These are phyloP conservation scores for Falciphora oryzae DNA, from an alignment of 2,329 filamentous ascomycete genomes.

Conservation along the genomic window DNA sequence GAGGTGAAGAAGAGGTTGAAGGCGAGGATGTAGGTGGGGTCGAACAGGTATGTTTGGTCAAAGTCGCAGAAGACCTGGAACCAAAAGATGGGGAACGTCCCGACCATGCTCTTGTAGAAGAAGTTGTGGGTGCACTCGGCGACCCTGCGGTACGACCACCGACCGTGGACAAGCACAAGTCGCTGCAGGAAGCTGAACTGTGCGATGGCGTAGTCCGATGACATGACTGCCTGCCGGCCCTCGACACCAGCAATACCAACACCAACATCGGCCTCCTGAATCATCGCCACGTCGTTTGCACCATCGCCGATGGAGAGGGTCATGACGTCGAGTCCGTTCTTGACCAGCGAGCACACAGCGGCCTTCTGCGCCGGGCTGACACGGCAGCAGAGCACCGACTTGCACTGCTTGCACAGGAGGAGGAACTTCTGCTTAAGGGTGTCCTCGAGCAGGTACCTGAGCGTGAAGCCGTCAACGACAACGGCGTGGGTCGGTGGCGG, in stretches of 20 bases:
- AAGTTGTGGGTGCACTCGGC: conserved; percentile 96
- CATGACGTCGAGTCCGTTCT: conserved; percentile 91
- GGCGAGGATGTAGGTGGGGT: conserved; percentile 95
- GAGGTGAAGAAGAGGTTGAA: conserved; percentile 98
- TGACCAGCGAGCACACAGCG: conserved; percentile 93
- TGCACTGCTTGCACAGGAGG: conserved; percentile 93
- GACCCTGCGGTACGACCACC: conserved; percentile 93
- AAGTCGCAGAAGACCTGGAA: conserved; percentile 94
- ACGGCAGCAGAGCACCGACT: conserved; percentile 92
- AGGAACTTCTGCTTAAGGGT: conserved; percentile 85
- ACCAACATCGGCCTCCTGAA: conserved; percentile 94
- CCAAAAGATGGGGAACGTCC: conserved; percentile 96
- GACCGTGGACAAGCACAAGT: conserved; percentile 81
- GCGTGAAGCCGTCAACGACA: conserved; percentile 89
- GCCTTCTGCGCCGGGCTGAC: conserved; percentile 97
- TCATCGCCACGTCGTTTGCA: conserved; percentile 96
- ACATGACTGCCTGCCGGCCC: conserved; percentile 91
- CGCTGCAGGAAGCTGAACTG: conserved; percentile 87
- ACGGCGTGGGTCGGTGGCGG: conserved; percentile 85
- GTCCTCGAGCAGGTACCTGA: conserved; percentile 82
- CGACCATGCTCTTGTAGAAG: conserved; percentile 99
- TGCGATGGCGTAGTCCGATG: conserved; percentile 89
- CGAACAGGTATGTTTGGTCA: conserved; percentile 94
- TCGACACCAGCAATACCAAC: conserved; percentile 93
- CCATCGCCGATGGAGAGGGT: conserved; percentile 90